Percentiles rank a stretch among this genome's conserved stretches.
Evolutionary conservation across 108 stramenopile genomes (phyloP).

Genomic region (Aureococcus anophagefferens): DNA sequence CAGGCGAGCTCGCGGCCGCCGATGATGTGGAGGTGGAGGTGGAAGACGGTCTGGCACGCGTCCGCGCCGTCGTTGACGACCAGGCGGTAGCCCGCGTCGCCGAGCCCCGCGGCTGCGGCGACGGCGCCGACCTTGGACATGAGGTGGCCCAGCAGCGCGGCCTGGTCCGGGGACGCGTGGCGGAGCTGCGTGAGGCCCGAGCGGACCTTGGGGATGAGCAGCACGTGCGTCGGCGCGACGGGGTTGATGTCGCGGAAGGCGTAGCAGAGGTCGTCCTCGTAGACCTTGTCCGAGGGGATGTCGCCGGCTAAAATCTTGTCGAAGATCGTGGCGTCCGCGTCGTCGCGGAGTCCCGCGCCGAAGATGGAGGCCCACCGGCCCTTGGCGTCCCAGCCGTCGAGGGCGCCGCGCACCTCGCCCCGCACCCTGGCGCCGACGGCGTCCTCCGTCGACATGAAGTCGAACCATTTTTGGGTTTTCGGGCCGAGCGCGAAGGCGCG

Average conservation of each 20-base stretch:
- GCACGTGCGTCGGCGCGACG: constrained; percentile 78
- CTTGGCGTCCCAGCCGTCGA: neutral
- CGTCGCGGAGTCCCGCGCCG: neutral
- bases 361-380: neutral
- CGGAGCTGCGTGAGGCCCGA: constrained; percentile 78
- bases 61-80: constrained; percentile 52
- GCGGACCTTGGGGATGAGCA: constrained; percentile 91
- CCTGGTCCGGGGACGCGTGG: constrained; percentile 77
- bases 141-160: constrained; percentile 86
- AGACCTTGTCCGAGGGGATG: constrained; percentile 80
- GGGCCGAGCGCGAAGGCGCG: neutral
- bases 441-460: neutral
- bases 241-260: constrained; percentile 91
- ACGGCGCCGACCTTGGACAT: constrained; percentile 36
- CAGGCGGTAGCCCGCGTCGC: constrained; percentile 19
- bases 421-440: neutral
- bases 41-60: constrained; percentile 48
- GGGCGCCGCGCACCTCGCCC: neutral
- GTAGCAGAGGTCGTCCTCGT: constrained; percentile 79
- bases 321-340: constrained; percentile 61
- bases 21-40: constrained; percentile 43
- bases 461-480: neutral
- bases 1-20: constrained; percentile 42
- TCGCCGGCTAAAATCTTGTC: constrained; percentile 81
- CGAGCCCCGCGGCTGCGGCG: neutral